Conservation (phyloP, 345 rosid species). For the Camelina neglecta region DNA sequence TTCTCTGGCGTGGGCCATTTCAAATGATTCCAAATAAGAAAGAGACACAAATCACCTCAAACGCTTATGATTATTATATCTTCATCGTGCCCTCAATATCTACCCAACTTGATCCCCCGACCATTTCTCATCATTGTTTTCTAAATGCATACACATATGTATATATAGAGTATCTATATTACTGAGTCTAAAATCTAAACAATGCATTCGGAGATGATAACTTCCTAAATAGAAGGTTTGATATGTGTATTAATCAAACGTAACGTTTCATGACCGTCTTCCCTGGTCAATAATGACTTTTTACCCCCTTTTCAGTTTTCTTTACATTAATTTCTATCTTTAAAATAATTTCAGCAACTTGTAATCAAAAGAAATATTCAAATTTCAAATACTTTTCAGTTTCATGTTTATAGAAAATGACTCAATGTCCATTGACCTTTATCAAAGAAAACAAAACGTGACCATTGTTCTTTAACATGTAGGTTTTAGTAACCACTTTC, state of each 20-base stretch:
- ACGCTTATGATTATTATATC: constrained; percentile 36
- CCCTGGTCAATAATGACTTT: background rate
- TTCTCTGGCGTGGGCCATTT: constrained; percentile 74
- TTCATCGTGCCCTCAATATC: constrained; percentile 49
- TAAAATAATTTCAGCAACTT: too few species aligned
- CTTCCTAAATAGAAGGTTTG: background rate
- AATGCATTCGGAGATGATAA: background rate
- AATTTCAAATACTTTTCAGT: constrained; percentile 15
- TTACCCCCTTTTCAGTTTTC: constrained; percentile 11
- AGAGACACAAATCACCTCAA: constrained; percentile 59
- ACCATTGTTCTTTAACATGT: background rate
- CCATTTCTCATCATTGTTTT: constrained; percentile 44
- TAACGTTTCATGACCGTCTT: constrained; percentile 16
- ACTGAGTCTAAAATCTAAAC: background rate
- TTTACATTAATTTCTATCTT: background rate
- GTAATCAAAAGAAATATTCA: background rate
- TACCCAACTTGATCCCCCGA: constrained; percentile 47
- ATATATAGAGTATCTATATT: background rate
- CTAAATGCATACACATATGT: constrained; percentile 27
- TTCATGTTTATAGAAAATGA: constrained; percentile 13
- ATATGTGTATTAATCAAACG: background rate
- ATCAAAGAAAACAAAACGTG: constrained; percentile 5
- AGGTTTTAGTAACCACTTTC: background rate
- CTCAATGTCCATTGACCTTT: constrained; percentile 8
- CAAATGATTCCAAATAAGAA: constrained; percentile 60